These are phyloP conservation scores for Cicer bijugum DNA, from an alignment of 306 rosid species.

Conservation along the genomic window DNA sequence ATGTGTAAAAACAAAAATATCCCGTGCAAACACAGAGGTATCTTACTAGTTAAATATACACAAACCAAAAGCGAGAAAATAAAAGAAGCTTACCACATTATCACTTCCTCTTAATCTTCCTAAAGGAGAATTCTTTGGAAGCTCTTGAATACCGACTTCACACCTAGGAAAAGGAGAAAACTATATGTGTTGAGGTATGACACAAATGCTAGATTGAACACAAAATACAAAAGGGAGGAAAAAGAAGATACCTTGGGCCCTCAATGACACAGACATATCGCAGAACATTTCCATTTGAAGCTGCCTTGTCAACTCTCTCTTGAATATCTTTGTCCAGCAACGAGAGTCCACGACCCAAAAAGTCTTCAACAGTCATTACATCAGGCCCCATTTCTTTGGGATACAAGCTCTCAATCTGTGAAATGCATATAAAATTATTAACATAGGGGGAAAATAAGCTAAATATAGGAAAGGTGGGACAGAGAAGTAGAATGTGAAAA, in stretches of 20 bases:
- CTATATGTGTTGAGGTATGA: neutral
- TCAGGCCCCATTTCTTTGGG: conserved; percentile 83
- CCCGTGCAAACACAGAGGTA: too few species aligned
- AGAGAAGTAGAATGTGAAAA: conserved; percentile 12
- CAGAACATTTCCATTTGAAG: conserved; percentile 75
- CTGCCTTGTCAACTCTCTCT: conserved; percentile 82
- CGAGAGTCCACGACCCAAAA: conserved; percentile 62
- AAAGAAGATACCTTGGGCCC: conserved; percentile 60
- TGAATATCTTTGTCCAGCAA: conserved; percentile 69
- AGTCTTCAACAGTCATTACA: conserved; percentile 73
- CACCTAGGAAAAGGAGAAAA: conserved; percentile 51
- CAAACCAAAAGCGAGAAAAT: conserved; percentile 2
- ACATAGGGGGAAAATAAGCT: neutral
- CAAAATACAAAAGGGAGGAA: conserved; percentile 33
- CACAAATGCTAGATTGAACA: conserved; percentile 36
- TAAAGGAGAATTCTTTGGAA: conserved; percentile 72
- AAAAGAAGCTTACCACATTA: conserved; percentile 70
- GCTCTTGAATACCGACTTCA: conserved; percentile 92
- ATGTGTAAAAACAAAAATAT: too few species aligned
- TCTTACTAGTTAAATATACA: neutral
- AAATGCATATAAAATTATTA: conserved; percentile 32
- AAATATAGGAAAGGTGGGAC: conserved; percentile 20
- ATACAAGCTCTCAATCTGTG: conserved; percentile 88
- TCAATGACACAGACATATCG: conserved; percentile 85
- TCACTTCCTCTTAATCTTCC: conserved; percentile 98